Conservation (phyloP, 2,329 filamentous ascomycete species). For the Clonostachys rosea region DNA sequence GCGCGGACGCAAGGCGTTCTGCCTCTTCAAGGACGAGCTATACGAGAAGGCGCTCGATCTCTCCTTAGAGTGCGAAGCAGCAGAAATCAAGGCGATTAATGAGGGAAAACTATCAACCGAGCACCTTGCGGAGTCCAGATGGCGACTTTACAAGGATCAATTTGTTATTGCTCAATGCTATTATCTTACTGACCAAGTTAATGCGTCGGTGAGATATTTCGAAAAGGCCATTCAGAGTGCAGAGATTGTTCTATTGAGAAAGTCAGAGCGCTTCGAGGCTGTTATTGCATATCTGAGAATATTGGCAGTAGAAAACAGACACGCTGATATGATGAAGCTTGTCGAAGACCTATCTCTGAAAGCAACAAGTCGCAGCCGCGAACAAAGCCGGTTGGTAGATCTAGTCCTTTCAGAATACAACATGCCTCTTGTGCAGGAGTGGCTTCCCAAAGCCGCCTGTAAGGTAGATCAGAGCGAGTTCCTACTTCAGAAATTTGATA, state of each 20-base stretch:
- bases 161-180: constrained; percentile 29
- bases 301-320: constrained; percentile 26
- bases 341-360: constrained; percentile 22
- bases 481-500: constrained; percentile 18
- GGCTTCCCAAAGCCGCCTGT: constrained; percentile 32
- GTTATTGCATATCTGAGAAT: constrained; percentile 28
- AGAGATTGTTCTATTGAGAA: constrained; percentile 13
- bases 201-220: constrained; percentile 26
- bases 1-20: constrained; percentile 32
- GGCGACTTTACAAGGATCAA: constrained; percentile 34
- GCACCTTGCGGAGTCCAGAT: constrained; percentile 20
- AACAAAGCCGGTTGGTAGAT: constrained; percentile 21
- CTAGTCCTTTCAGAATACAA: constrained; percentile 27
- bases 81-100: constrained; percentile 21
- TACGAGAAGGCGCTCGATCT: constrained; percentile 26
- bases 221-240: constrained; percentile 25
- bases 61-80: constrained; percentile 26
- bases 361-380: constrained; percentile 12
- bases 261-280: constrained; percentile 26
- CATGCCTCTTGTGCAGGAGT: constrained; percentile 25
- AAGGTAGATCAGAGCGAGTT: constrained; percentile 21
- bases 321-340: constrained; percentile 25
- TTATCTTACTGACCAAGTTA: constrained; percentile 20
- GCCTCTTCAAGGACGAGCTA: constrained; percentile 25
- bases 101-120: constrained; percentile 13